A percentile compares a stretch with the other conserved stretches of the same genome.
phyloP scores from a whole-genome alignment of 1,284 basidiomycete genomes.

The Exobasidium cylindrosporum region DNA sequence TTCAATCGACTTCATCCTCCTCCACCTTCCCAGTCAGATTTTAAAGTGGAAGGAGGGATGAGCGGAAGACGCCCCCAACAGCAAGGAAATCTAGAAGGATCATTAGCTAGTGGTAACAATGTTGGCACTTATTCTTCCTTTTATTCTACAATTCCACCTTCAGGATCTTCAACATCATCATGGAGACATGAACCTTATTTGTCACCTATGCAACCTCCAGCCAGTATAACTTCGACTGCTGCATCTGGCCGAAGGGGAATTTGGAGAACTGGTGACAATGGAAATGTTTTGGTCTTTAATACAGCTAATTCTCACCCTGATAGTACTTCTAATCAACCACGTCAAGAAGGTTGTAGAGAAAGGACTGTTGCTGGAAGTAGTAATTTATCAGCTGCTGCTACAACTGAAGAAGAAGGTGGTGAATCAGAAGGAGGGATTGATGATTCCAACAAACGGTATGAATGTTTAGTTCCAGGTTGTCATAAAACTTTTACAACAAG shows the following conservation, averaged over 20 bases:
- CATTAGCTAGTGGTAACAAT: neutral
- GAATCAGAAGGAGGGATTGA: neutral
- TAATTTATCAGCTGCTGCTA: neutral
- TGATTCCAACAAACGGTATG: constrained; percentile 52
- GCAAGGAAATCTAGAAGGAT: neutral
- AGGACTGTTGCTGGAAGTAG: neutral
- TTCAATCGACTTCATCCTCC: too few species aligned
- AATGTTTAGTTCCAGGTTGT: constrained; percentile 61
- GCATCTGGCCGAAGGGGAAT: neutral
- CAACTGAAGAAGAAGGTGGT: neutral
- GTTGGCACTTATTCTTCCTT: neutral
- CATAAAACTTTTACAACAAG: constrained; percentile 70
- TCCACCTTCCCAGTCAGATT: too few species aligned
- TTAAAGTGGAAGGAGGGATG: neutral
- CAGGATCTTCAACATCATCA: neutral
- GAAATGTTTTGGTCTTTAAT: neutral
- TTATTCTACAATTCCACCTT: neutral
- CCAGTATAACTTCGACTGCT: neutral
- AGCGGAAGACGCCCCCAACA: neutral
- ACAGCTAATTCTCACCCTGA: neutral
- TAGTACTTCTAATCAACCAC: neutral
- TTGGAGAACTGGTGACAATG: neutral
- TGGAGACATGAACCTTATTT: neutral
- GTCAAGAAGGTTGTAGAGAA: neutral
- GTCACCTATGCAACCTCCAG: neutral